phyloP scores from a whole-genome alignment of 129 eudicot genomes.

The Chrysanthemum lavandulifolium region DNA sequence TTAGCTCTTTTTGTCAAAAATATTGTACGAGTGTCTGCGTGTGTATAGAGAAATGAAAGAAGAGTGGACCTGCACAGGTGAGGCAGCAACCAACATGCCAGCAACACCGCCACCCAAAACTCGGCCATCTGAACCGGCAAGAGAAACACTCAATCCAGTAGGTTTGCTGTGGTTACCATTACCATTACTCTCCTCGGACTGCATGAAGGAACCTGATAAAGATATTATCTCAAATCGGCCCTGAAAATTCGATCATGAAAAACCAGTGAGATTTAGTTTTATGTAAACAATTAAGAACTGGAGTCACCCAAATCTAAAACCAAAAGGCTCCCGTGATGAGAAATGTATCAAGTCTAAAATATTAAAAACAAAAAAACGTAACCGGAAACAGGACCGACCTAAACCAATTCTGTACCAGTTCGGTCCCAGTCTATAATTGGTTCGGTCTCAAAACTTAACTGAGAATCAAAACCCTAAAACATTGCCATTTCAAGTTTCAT shows the following conservation, averaged over 20 bases:
- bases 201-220: slow-evolving; percentile 71
- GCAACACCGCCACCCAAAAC: slow-evolving; percentile 95
- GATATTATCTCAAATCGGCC: slow-evolving; percentile 94
- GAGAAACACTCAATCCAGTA: slow-evolving; percentile 79
- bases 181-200: slow-evolving; percentile 42
- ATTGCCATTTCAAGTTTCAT: not conserved
- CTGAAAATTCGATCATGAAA: slow-evolving; percentile 42
- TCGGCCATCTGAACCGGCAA: slow-evolving; percentile 89
- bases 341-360: not conserved
- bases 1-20: not conserved
- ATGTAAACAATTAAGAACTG: not conserved
- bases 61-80: slow-evolving; percentile 75
- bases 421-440: no score
- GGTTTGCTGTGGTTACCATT: slow-evolving; percentile 52
- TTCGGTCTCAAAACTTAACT: not conserved
- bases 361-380: no score
- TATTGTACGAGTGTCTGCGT: not conserved
- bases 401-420: no score
- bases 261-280: not conserved
- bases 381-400: no score
- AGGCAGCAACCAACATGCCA: slow-evolving; percentile 77
- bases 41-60: not conserved
- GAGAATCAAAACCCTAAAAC: not conserved
- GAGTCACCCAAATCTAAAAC: slow-evolving; percentile 3
- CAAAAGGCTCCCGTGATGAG: not conserved